Evolutionary conservation across 1,284 basidiomycete species (phyloP), one percentile per base, ranked within the genome.

Genomic region (Sporisorium scitamineum): DNA sequence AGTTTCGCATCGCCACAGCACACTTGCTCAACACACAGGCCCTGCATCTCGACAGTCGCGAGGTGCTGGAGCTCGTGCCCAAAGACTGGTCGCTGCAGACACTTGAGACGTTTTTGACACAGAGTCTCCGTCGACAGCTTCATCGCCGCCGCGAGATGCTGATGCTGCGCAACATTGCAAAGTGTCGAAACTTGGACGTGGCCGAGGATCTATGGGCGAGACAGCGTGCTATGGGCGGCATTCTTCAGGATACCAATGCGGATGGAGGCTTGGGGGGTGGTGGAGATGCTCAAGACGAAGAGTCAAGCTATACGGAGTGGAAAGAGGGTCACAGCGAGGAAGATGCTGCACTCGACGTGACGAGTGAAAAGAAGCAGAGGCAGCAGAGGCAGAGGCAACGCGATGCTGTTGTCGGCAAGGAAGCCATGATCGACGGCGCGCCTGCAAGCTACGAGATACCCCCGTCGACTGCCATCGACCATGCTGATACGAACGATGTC

Each of bases 21-120:
- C 80, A 78, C 56, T 66, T 84, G 24, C 76, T 84, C 37, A 80
- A 79, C 47, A 76, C 72, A 20, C 75, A 82, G 51, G 61, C 81
- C 1, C 34, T 62, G 24, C 66, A 82, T 31, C 71, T 82, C n/a
- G 73, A 76, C 27, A 58, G 76, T 18, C 41, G 66, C 16, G 65
- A 79, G 27, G 69, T 84, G 39, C 70, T 84, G 8, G 54, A 66
- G 26, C 59, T 74, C 10, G 71, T 84, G 20, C 80, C 83, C 2
- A 47, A 55, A 11, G 54, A 69, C 37, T 84, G 82, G 82, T 61
- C 79, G 7, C 44, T 84, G 9, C 54, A 59, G 22, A 72, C 68
- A 10, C 67, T 84, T 9, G 63, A 76, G 45, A 78, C 79, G 5
- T 84, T 79, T 54, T 58, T 84, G n/a, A 62, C 70, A 9, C 67